Evolutionary conservation across 257 asterid genomes (phyloP), one percentile per base, ranked within the genome.

Genomic region (Haberlea rhodopensis): DNA sequence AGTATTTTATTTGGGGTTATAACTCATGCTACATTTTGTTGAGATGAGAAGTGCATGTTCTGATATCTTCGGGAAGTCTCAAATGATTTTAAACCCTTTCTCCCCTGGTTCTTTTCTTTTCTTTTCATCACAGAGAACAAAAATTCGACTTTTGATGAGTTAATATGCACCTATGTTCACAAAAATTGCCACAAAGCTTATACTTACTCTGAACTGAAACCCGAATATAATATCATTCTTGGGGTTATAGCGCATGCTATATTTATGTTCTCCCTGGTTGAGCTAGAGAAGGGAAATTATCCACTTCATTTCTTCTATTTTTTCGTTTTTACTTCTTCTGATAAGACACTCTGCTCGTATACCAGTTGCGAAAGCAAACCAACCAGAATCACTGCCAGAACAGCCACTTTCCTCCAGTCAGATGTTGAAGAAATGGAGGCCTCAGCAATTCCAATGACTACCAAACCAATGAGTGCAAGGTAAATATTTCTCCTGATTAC

Each of bases 331-430:
- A 77, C 80, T 31, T 76, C 60, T 60, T 82, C 85, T 65, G 86
- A 84, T 28, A 80, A 62, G 77, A 86, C 34, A 56, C 75, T 83
- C 66, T 90, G 95, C 77, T 90, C 94, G 46, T 90, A 90, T 75
- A 82, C 25, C 71, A 90, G 54, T 72, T 94, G 99, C 52, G 92
- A 71, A 63, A 84, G 21, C 80, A 94, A 80, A 61, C 97, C 95
- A 22, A 86, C 83, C 71, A 94, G 79, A 73, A 94, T 75, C 46
- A 73, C 87, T 67, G 82, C 96, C 19, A 90, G 90, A 74, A 87
- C 65, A 28, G 83, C 84, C 60, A 74, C 79, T 75, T 94, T 94
- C 69, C 71, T 71, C 96, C 86, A 86, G 74, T 90, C 85, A 1
- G 78, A 63, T 5, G 79, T 71, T 3, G 87, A 69, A 64, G 94